Evolutionary conservation across 2,329 filamentous ascomycete species (phyloP).

Genomic region (Ceratocystis variospora): DNA sequence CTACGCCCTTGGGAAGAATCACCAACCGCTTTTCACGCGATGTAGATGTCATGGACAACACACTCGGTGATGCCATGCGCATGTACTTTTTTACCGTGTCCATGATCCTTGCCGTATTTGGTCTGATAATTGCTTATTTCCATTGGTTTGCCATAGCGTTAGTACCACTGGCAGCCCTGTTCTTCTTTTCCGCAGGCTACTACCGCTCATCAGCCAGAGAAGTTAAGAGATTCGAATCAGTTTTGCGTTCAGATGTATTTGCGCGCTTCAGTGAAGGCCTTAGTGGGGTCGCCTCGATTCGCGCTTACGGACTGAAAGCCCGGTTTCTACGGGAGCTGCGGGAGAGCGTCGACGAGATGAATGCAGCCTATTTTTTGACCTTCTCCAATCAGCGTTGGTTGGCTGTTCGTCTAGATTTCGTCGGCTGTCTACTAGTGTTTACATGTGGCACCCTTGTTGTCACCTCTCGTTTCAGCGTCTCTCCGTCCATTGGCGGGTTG

Average conservation of each 20-base stretch:
- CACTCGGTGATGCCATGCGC: constrained; percentile 71
- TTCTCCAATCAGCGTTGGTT: constrained; percentile 95
- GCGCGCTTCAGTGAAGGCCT: constrained; percentile 84
- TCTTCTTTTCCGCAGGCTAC: constrained; percentile 71
- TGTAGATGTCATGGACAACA: constrained; percentile 94
- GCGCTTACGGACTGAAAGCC: constrained; percentile 71
- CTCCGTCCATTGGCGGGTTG: constrained; percentile 71
- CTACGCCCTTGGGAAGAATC: constrained; percentile 85
- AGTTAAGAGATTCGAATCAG: constrained; percentile 84
- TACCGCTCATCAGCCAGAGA: constrained; percentile 86
- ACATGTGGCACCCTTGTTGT: constrained; percentile 81
- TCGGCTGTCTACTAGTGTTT: constrained; percentile 76
- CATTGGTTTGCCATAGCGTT: constrained; percentile 63
- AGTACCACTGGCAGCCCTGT: constrained; percentile 55
- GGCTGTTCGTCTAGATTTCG: constrained; percentile 66
- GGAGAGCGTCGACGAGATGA: constrained; percentile 73
- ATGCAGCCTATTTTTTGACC: constrained; percentile 85
- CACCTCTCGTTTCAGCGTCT: constrained; percentile 73
- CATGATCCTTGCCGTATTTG: constrained; percentile 72
- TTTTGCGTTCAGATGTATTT: constrained; percentile 77
- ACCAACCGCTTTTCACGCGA: constrained; percentile 94
- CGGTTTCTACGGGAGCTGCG: constrained; percentile 60
- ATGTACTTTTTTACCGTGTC: constrained; percentile 83
- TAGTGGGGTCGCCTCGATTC: constrained; percentile 68
- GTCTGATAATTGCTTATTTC: constrained; percentile 88